Evolutionary conservation across 2,329 filamentous ascomycete species (phyloP), one percentile per base, ranked within the genome.

Genomic region (Ophiostoma triangulosporum): DNA sequence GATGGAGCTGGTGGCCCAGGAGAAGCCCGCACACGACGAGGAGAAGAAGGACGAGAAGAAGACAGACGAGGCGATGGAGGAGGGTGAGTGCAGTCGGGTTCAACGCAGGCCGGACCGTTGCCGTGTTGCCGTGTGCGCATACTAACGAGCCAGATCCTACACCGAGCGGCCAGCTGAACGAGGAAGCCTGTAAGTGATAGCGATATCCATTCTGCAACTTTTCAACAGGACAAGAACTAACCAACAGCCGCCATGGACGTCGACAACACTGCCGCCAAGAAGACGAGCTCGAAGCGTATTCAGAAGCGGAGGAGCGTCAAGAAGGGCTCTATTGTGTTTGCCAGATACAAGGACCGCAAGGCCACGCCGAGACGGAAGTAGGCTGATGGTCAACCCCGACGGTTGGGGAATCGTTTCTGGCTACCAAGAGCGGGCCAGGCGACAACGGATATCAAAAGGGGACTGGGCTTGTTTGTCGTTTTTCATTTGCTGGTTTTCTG

Each of bases 1-100:
- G 56, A 75, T 90, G 63, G 88, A 90, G 66, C 68, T 95, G 61
- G 86, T 85, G 48, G 76, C 83, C 54, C 82, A 89, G 48, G 76
- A 82, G 54, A 82, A 89, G 64, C 52, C 46, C 9, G 27, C 29
- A 9, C 46, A 31, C 46, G 29, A 54, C 40, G 22, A 38, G 45
- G 55, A 54, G 20, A 50, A 32, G n/a, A 52, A 52, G 50, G 38
- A 84, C 27, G 66, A 70, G 35, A 55, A 53, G 31, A 56, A 64
- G 60, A 65, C 71, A 56, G 63, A 56, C 63, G 70, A 70, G 4
- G 55, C 45, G 29, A 64, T 63, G 63, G 63, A 64, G 48, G 67
- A 79, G 59, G 68, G 60, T 71, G 70, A 54, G 75, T 78, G 73
- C 12, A 40, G 4, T 1, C 8, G 64, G 60, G 64, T 20, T 69